Percentiles rank a stretch among this genome's conserved stretches.
Evolutionary conservation across 345 rosid species (phyloP).

Genomic region (Turritis glabra): DNA sequence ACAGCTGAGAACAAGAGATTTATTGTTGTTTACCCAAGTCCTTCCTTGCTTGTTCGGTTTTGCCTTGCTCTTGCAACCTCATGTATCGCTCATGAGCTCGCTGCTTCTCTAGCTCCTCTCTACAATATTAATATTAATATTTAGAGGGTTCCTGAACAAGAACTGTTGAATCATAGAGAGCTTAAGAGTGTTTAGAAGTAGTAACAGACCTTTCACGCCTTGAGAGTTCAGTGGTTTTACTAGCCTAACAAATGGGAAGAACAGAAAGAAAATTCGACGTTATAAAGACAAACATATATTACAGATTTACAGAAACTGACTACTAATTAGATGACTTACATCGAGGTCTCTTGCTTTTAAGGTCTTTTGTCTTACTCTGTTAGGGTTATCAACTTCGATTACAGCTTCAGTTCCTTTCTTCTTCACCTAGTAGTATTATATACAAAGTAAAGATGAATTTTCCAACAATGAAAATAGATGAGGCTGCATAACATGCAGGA

Average conservation of each 20-base stretch:
- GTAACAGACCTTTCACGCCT: conserved; percentile 90
- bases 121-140: conserved; percentile 25
- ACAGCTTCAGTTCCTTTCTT: conserved; percentile 78
- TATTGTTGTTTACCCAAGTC: conserved; percentile 60
- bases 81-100: conserved; percentile 95
- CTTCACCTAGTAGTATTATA: conserved; percentile 52
- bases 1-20: neutral
- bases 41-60: conserved; percentile 93
- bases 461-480: neutral
- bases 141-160: neutral
- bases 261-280: neutral
- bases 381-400: conserved; percentile 88
- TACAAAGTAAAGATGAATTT: neutral
- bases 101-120: conserved; percentile 96
- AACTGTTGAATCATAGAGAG: neutral
- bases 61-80: conserved; percentile 99
- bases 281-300: neutral
- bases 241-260: conserved; percentile 44
- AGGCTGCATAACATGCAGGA: neutral
- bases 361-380: conserved; percentile 67
- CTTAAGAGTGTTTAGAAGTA: neutral
- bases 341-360: conserved; percentile 71
- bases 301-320: neutral
- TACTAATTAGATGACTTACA: conserved; percentile 47
- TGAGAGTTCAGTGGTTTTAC: conserved; percentile 85